phyloP scores from a whole-genome alignment of 441 rosid species.

The Bocquillonia castaneifolia region DNA sequence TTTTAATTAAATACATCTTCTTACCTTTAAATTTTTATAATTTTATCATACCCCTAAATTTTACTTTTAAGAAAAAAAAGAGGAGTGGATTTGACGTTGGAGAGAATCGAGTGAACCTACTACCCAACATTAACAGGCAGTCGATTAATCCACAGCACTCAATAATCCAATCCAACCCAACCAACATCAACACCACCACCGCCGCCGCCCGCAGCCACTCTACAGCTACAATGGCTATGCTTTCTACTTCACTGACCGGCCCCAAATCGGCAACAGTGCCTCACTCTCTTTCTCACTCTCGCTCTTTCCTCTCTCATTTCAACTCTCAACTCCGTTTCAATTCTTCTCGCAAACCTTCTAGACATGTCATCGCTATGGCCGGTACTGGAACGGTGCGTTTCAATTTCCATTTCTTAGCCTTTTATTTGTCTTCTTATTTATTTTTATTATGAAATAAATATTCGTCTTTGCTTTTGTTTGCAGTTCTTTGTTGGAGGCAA shows the following conservation, averaged over 20 bases:
- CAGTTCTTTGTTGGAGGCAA: conserved; percentile 99
- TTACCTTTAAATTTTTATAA: neutral
- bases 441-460: neutral
- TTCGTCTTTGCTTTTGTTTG: conserved; percentile 23
- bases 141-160: neutral
- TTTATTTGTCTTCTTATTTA: neutral
- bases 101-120: conserved; percentile 3
- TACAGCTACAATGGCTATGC: conserved; percentile 42
- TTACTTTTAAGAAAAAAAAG: too few relatives aligned
- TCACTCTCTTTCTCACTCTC: conserved; percentile 36
- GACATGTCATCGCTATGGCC: conserved; percentile 75
- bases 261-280: conserved; percentile 38
- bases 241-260: conserved; percentile 41
- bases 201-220: neutral
- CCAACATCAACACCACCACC: conserved; percentile 22
- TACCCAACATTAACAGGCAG: neutral
- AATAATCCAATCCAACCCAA: neutral
- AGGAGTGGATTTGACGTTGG: neutral
- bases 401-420: neutral
- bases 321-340: conserved; percentile 44
- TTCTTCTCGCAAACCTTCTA: conserved; percentile 46
- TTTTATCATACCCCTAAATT: too few relatives aligned
- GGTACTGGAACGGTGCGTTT: conserved; percentile 71
- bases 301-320: conserved; percentile 38
- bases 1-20: too few relatives aligned